Base-by-base conservation (phyloP, 805 yeast genomes). In the Scheffersomyces amazonensis region DNA sequence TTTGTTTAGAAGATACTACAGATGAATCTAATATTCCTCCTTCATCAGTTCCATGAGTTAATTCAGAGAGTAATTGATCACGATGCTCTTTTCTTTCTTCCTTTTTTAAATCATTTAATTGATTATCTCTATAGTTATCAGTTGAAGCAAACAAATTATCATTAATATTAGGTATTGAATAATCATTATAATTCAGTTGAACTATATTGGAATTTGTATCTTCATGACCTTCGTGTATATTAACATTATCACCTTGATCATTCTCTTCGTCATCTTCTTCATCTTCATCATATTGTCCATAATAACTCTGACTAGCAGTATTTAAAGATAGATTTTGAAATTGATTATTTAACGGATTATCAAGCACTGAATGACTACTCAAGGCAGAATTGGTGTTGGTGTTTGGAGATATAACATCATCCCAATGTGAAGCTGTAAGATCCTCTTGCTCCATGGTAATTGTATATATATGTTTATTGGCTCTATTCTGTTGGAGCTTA, bases 341-440 rank as follows among this genome's bases (percentile, higher is more conserved):
- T 18, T 50, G 45, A 32, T 43, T 43, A 23, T 25, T 39, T 31
- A 49, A 20, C 9, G 22, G 6, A 20, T 20, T 20, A 20, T 9
- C 22, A 20, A 20, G 22, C 9, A 20, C 9, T 7, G 22, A 20
- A 20, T 20, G 22, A 20, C n/a, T n/a, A n/a, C n/a, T n/a, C n/a
- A n/a, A n/a, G n/a, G n/a, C n/a, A n/a, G n/a, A n/a, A n/a, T n/a
- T n/a, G n/a, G n/a, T 25, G 6, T 51, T 46, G 3, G 66, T 60
- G 25, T 55, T 58, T 2, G 76, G 58, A 11, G 75, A 56, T 11
- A 75, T 55, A 3, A 70, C 75, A 47, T 80, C 86, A 40, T 74
- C 84, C 87, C 86, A 81, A 41, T 72, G 76, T 1, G 80, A 73
- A 4, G 77, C 75, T 8, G 76, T 71, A 20, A 77, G 61, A 37